A percentile compares a stretch with the other conserved stretches of the same genome.
Conservation (phyloP, 805 yeast species). For the Candida hungchunana region DNA sequence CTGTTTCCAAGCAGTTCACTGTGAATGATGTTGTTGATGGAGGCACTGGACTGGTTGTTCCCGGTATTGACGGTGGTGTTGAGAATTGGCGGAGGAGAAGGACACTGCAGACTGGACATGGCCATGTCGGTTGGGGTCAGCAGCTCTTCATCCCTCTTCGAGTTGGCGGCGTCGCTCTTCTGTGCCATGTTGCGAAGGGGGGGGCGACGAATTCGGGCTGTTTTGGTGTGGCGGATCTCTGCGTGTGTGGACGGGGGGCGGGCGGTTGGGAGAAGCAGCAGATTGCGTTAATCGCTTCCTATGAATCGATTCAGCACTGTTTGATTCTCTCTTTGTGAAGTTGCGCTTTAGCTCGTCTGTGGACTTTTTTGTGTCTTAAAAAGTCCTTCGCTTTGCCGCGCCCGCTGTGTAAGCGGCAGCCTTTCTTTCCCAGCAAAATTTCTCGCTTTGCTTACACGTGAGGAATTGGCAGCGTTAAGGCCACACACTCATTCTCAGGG, state of each 20-base stretch:
- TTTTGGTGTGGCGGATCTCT: no score
- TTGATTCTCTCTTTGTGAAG: no score
- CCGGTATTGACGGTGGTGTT: slow-evolving; percentile 29
- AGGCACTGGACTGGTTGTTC: slow-evolving; percentile 22
- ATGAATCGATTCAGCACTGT: no score
- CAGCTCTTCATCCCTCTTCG: slow-evolving; percentile 3
- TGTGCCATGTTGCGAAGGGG: not conserved
- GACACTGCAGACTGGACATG: slow-evolving; percentile 55
- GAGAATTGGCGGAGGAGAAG: slow-evolving; percentile 71
- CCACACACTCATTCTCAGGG: not conserved
- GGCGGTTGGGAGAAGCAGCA: no score
- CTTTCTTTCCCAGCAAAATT: not conserved
- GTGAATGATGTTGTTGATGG: slow-evolving; percentile 24
- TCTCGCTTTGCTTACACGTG: not conserved
- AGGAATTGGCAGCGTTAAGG: not conserved
- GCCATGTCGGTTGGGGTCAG: slow-evolving; percentile 52
- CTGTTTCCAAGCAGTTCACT: slow-evolving; percentile 13
- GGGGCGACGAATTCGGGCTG: not conserved
- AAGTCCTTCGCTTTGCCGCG: no score
- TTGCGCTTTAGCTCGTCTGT: no score
- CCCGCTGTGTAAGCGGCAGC: no score
- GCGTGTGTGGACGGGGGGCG: no score
- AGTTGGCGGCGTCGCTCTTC: slow-evolving; percentile 1
- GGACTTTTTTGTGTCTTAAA: not conserved
- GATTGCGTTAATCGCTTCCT: no score